These are phyloP conservation scores for Neopestalotiopsis rosae DNA, from an alignment of 2,329 filamentous ascomycete genomes.

Conservation along the genomic window DNA sequence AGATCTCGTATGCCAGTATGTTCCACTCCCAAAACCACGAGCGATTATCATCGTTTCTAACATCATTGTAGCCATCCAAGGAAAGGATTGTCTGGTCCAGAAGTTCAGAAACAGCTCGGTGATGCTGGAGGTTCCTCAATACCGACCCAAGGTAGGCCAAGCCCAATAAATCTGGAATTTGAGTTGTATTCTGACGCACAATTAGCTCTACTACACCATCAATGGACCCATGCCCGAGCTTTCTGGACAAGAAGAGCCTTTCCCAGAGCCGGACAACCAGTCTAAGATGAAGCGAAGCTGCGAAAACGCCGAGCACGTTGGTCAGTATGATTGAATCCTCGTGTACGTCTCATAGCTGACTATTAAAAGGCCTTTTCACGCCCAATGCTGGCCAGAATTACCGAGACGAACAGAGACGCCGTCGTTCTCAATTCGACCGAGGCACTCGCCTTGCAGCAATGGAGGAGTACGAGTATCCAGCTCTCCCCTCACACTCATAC, in stretches of 20 bases:
- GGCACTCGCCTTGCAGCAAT: slow-evolving; percentile 75
- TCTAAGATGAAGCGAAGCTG: slow-evolving; percentile 88
- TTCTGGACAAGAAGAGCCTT: slow-evolving; percentile 74
- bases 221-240: slow-evolving; percentile 54
- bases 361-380: slow-evolving; percentile 72
- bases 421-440: slow-evolving; percentile 80
- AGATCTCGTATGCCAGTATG: slow-evolving; percentile 94
- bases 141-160: slow-evolving; percentile 77
- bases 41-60: slow-evolving; percentile 31
- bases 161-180: not conserved
- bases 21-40: slow-evolving; percentile 24
- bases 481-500: slow-evolving; percentile 43
- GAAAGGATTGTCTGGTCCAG: slow-evolving; percentile 86
- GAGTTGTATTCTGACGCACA: not conserved
- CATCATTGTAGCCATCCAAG: slow-evolving; percentile 75
- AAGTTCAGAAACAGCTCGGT: slow-evolving; percentile 98
- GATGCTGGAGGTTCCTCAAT: slow-evolving; percentile 84
- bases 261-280: slow-evolving; percentile 81
- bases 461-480: slow-evolving; percentile 62
- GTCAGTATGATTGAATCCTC: slow-evolving; percentile 50
- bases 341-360: slow-evolving; percentile 9
- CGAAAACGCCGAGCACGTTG: slow-evolving; percentile 85
- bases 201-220: slow-evolving; percentile 57
- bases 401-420: slow-evolving; percentile 76
- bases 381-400: slow-evolving; percentile 77